Evolutionary conservation across 495 filamentous ascomycete species (phyloP).

Genomic region (Aspergillus funiculosus): DNA sequence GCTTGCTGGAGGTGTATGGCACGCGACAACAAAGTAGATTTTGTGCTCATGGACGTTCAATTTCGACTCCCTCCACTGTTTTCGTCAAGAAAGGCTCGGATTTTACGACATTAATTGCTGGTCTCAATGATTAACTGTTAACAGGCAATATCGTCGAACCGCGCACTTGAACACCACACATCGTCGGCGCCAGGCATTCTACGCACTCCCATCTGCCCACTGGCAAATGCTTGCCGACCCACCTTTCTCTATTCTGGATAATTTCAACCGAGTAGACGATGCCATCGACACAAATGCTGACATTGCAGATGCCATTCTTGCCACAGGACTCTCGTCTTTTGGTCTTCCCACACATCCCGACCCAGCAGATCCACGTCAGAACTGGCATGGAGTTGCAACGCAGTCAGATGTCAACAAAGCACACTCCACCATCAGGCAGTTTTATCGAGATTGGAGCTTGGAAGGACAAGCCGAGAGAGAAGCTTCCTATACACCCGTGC

Average conservation of each 20-base stretch:
- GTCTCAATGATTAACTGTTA: conserved; percentile 3
- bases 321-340: conserved; percentile 60
- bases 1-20: too few relatives aligned
- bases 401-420: conserved; percentile 79
- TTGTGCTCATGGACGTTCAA: too few relatives aligned
- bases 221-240: conserved; percentile 72
- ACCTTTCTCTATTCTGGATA: conserved; percentile 76
- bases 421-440: conserved; percentile 80
- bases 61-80: too few relatives aligned
- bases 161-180: conserved; percentile 88
- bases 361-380: conserved; percentile 29
- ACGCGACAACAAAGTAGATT: too few relatives aligned
- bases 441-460: conserved; percentile 91
- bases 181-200: conserved; percentile 81
- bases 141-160: conserved; percentile 73
- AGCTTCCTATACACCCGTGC: conserved; percentile 67
- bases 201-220: conserved; percentile 75
- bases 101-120: too few relatives aligned
- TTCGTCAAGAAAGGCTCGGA: too few relatives aligned
- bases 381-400: conserved; percentile 63
- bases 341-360: conserved; percentile 38
- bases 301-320: conserved; percentile 70
- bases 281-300: conserved; percentile 87
- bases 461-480: conserved; percentile 69
- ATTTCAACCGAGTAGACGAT: conserved; percentile 70